Evolutionary conservation across 139 green algal genomes (phyloP), one percentile per base, ranked within the genome.

Genomic region (Closterium sp.): DNA sequence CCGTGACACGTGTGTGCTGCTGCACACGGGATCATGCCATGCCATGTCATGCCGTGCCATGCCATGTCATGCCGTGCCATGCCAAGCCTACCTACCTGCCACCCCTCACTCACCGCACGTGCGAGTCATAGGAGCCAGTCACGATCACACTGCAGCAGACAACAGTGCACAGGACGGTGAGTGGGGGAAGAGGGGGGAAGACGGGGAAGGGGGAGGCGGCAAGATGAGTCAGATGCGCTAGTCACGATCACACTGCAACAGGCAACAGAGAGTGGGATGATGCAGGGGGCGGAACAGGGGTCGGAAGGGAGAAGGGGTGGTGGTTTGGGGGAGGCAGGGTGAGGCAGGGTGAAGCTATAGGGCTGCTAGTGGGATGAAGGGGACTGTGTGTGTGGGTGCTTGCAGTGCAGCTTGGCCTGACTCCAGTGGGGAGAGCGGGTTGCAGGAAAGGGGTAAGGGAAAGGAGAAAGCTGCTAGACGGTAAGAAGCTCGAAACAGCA

Each of bases 51-150:
- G 62, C 62, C 62, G 19, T 79, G 1, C 17, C 62, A 79, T 79
- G 62, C 4, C 17, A 13, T 27, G 1, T 13, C 62, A 79, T 22
- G 17, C 27, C 27, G 17, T 79, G 62, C 62, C 62, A 79, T 79
- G 17, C 62, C 62, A 22, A 79, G 17, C 17, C 19, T 24, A 79
- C 19, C 19, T 24, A 13, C 62, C 1, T 79, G 62, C 62, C 62
- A 79, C 19, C 17, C 17, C 62, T 27, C 30, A 88, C 85, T 88
- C 29, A 31, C n/a, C 86, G 70, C 27, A 42, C 91, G 2, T 24
- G 79, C 9, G 70, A 70, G 90, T 95, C 92, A 92, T 91, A 95
- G 27, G 31, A 91, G 19, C 91, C 92, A n/a, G 84, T 92, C 85
- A 93, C 87, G 29, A 95, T 88, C 31, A 34, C 70, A n/a, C 24